Percentiles rank a stretch among this genome's conserved stretches.
These are phyloP conservation scores for Sporodiniella umbellata DNA, from an alignment of 371 early-diverging fungal species.

Conservation along the genomic window DNA sequence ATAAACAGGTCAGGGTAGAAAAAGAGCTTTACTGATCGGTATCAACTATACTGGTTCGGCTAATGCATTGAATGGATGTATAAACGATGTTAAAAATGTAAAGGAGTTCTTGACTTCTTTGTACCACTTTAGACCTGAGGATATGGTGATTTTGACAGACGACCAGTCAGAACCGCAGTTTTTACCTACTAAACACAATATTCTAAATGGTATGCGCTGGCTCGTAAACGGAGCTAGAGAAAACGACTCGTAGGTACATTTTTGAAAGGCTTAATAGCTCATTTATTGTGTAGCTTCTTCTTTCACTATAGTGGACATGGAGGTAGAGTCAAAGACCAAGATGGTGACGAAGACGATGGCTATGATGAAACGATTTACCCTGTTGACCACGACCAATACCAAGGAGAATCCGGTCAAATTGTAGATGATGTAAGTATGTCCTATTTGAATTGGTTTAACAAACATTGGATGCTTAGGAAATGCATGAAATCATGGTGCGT, in stretches of 20 bases:
- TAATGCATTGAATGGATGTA: conserved; percentile 74
- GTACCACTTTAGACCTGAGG: conserved; percentile 65
- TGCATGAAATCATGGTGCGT: conserved; percentile 77
- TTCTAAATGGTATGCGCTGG: conserved; percentile 87
- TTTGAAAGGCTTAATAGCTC: too few species aligned
- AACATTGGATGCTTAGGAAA: conserved; percentile 38
- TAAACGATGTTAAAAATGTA: conserved; percentile 90
- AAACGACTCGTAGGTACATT: conserved; percentile 70
- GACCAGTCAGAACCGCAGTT: conserved; percentile 67
- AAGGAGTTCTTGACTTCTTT: conserved; percentile 64
- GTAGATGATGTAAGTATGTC: conserved; percentile 66
- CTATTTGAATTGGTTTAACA: not conserved
- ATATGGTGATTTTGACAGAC: conserved; percentile 86
- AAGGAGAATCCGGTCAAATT: conserved; percentile 66
- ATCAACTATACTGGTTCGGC: conserved; percentile 84
- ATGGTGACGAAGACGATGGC: conserved; percentile 90
- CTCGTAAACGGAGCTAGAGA: conserved; percentile 75
- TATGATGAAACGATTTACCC: conserved; percentile 65
- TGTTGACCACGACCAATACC: conserved; percentile 66
- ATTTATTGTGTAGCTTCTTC: conserved; percentile 60
- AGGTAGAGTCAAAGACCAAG: conserved; percentile 59
- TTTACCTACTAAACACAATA: conserved; percentile 82
- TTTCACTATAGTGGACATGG: conserved; percentile 95
- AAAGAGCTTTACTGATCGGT: conserved; percentile 84
- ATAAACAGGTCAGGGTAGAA: conserved; percentile 52